phyloP scores from a whole-genome alignment of 805 yeast genomes.

The Ogataea paraovalis region DNA sequence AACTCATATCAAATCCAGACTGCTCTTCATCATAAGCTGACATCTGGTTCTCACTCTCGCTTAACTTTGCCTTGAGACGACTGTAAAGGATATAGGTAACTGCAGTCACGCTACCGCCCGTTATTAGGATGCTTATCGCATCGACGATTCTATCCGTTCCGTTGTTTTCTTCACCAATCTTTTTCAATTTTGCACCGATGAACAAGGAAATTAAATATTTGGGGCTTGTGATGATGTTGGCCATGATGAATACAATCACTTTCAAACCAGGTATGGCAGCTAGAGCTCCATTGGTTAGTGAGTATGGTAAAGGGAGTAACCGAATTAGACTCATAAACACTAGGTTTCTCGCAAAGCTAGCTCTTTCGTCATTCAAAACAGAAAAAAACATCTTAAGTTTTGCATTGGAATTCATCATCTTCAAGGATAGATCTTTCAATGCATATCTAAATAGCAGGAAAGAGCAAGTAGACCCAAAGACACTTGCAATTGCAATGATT shows the following conservation, averaged over 20 bases:
- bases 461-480: conserved; percentile 70
- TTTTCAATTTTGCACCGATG: conserved; percentile 70
- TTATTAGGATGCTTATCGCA: conserved; percentile 52
- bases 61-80: conserved; percentile 40
- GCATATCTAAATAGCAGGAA: conserved; percentile 63
- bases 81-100: conserved; percentile 68
- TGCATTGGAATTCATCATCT: conserved; percentile 56
- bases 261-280: conserved; percentile 81
- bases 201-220: conserved; percentile 73
- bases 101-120: conserved; percentile 48
- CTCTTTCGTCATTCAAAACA: conserved; percentile 54
- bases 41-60: conserved; percentile 3
- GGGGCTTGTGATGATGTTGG: conserved; percentile 76
- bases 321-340: conserved; percentile 67
- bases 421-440: conserved; percentile 53
- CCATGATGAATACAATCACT: conserved; percentile 56
- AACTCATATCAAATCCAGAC: not conserved
- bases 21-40: not conserved
- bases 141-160: conserved; percentile 53
- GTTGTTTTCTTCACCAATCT: conserved; percentile 55
- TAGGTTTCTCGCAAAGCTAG: conserved; percentile 49
- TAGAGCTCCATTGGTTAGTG: conserved; percentile 87
- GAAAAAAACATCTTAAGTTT: conserved; percentile 71
- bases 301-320: conserved; percentile 89
- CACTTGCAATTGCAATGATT: conserved; percentile 61